These are phyloP conservation scores for Pseudevernia furfuracea DNA, from an alignment of 495 filamentous ascomycete species.

Conservation along the genomic window DNA sequence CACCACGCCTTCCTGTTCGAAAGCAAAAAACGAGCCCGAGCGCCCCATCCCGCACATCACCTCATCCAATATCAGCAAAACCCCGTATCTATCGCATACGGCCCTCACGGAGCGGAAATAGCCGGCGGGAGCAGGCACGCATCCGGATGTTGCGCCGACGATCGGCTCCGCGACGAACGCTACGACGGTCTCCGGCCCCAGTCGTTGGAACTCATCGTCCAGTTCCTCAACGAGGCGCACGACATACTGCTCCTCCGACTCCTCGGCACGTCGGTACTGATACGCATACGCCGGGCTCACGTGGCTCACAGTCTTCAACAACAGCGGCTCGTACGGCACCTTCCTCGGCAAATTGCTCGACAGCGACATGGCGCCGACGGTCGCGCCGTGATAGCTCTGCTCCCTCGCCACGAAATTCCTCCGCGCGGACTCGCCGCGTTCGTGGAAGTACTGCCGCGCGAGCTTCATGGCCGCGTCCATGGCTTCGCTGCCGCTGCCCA, in stretches of 20 bases:
- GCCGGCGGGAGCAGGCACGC: constrained; percentile 53
- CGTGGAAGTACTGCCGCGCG: constrained; percentile 54
- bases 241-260: constrained; percentile 48
- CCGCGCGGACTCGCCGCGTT: constrained; percentile 38
- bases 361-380: constrained; percentile 56
- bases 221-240: constrained; percentile 56
- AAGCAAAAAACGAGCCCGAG: constrained; percentile 58
- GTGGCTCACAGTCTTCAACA: constrained; percentile 51
- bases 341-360: constrained; percentile 57
- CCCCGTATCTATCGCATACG: constrained; percentile 58
- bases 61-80: constrained; percentile 66
- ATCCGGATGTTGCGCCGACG: constrained; percentile 54
- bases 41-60: constrained; percentile 76
- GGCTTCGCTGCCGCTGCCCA: constrained; percentile 57
- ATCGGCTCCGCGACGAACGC: constrained; percentile 71
- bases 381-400: constrained; percentile 71
- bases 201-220: constrained; percentile 62
- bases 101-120: constrained; percentile 57
- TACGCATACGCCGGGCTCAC: constrained; percentile 68
- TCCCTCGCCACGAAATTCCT: constrained; percentile 58
- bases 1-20: constrained; percentile 54
- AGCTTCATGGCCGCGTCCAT: constrained; percentile 63
- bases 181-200: constrained; percentile 64
- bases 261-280: constrained; percentile 41
- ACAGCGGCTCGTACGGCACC: constrained; percentile 57